Conservation (phyloP, 805 yeast species). For the Ascoidea rubescens region DNA sequence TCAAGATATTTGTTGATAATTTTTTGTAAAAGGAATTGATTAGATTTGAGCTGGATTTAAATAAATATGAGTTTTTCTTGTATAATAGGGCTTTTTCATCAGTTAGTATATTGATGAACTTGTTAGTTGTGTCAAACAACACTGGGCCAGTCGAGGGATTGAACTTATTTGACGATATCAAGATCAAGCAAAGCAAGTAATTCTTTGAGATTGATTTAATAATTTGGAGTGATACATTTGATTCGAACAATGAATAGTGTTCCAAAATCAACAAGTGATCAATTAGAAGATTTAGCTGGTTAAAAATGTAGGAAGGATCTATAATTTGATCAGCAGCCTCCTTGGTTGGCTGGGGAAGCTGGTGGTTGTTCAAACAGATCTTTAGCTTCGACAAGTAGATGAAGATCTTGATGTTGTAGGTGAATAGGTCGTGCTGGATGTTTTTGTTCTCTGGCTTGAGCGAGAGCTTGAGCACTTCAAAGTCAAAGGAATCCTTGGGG, state of each 20-base stretch:
- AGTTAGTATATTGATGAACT: constrained; percentile 15
- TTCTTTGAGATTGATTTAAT: constrained; percentile 3
- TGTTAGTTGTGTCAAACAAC: constrained; percentile 17
- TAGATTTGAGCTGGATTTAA: background rate
- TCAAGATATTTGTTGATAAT: constrained; percentile 3
- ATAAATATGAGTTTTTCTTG: background rate
- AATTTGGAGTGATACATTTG: constrained; percentile 4
- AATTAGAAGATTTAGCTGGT: background rate
- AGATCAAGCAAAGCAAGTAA: constrained; percentile 4
- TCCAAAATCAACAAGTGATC: background rate
- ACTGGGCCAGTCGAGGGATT: constrained; percentile 1
- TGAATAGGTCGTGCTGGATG: constrained; percentile 1
- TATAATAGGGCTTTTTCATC: constrained; percentile 9
- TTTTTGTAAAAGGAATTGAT: background rate
- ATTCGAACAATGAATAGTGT: background rate
- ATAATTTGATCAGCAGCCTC: background rate
- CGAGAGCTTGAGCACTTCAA: background rate
- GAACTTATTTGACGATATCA: constrained; percentile 1
- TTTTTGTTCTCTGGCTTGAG: constrained; percentile 1
- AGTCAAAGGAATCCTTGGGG: background rate
- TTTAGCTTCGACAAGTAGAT: constrained; percentile 1
- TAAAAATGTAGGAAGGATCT: background rate
- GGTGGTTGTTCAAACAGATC: background rate
- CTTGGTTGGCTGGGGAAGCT: no score
- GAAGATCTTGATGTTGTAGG: background rate